phyloP scores from a whole-genome alignment of 495 filamentous ascomycete species.

The Xylaria bambusicola region DNA sequence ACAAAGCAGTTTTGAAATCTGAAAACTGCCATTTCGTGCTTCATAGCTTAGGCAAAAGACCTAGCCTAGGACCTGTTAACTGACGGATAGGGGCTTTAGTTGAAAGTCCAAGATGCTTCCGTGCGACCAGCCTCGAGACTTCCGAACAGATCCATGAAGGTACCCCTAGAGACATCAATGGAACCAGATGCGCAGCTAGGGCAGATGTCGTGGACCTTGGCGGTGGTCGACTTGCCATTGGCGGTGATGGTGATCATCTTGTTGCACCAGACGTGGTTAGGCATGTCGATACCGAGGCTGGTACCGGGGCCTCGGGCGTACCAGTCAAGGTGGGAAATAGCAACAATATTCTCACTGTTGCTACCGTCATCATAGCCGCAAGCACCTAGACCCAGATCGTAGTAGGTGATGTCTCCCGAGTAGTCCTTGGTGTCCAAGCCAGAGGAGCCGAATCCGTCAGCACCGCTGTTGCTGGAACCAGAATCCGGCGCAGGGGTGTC shows the following conservation, averaged over 20 bases:
- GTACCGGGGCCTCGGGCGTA: slow-evolving; percentile 32
- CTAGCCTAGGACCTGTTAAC: not conserved
- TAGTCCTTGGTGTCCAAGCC: slow-evolving; percentile 20
- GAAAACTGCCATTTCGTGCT: not conserved
- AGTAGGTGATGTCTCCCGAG: slow-evolving; percentile 51
- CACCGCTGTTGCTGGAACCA: slow-evolving; percentile 20
- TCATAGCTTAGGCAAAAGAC: too few relatives aligned
- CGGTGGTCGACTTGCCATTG: slow-evolving; percentile 57
- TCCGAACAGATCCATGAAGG: slow-evolving; percentile 47
- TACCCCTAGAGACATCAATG: slow-evolving; percentile 51
- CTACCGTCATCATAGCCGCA: slow-evolving; percentile 48
- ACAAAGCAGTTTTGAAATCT: not conserved
- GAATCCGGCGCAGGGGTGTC: slow-evolving; percentile 14
- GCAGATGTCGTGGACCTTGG: slow-evolving; percentile 73
- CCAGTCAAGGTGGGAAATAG: slow-evolving; percentile 53
- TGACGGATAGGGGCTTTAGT: slow-evolving; percentile 21
- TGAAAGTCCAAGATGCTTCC: slow-evolving; percentile 44
- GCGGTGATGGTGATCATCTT: slow-evolving; percentile 61
- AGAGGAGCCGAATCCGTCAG: slow-evolving; percentile 20
- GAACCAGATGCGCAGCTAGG: slow-evolving; percentile 57
- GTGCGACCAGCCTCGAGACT: slow-evolving; percentile 37
- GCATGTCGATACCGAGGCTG: slow-evolving; percentile 47
- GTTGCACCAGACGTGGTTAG: slow-evolving; percentile 65
- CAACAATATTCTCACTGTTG: slow-evolving; percentile 45
- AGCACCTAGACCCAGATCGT: slow-evolving; percentile 44